A percentile compares a stretch with the other conserved stretches of the same genome.
These are phyloP conservation scores for Acacia pycnantha DNA, from an alignment of 331 rosid species.

Conservation along the genomic window DNA sequence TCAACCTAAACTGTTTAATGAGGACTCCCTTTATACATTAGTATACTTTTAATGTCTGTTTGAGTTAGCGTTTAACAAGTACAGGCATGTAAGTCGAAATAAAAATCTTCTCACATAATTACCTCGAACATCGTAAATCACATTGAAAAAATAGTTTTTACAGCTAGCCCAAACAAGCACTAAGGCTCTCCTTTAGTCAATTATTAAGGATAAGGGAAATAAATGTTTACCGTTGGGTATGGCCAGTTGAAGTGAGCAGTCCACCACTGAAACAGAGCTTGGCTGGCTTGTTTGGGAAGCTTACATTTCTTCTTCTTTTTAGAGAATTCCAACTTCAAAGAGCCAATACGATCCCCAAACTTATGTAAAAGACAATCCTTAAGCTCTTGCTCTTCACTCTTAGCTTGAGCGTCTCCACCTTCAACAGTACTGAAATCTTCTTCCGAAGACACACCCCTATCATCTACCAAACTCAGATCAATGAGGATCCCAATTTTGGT, in stretches of 20 bases:
- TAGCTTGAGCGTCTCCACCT: slow-evolving; percentile 52
- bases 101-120: no score
- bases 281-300: slow-evolving; percentile 93
- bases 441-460: slow-evolving; percentile 70
- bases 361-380: slow-evolving; percentile 75
- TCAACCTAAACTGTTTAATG: no score
- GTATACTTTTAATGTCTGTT: no score
- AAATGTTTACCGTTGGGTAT: slow-evolving; percentile 77
- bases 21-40: no score
- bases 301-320: slow-evolving; percentile 94
- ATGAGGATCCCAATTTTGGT: background rate
- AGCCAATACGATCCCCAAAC: slow-evolving; percentile 81
- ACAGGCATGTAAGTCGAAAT: no score
- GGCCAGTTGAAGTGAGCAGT: slow-evolving; percentile 88
- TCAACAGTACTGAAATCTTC: slow-evolving; percentile 63
- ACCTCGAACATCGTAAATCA: no score
- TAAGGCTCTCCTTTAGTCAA: no score
- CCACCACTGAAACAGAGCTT: slow-evolving; percentile 87
- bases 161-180: no score
- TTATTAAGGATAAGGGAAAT: background rate
- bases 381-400: slow-evolving; percentile 70
- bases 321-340: slow-evolving; percentile 78
- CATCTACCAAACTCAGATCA: slow-evolving; percentile 48
- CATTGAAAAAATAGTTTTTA: no score
- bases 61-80: no score